These are phyloP conservation scores for Golubevia pallescens DNA, from an alignment of 1,284 basidiomycete genomes.

Conservation along the genomic window DNA sequence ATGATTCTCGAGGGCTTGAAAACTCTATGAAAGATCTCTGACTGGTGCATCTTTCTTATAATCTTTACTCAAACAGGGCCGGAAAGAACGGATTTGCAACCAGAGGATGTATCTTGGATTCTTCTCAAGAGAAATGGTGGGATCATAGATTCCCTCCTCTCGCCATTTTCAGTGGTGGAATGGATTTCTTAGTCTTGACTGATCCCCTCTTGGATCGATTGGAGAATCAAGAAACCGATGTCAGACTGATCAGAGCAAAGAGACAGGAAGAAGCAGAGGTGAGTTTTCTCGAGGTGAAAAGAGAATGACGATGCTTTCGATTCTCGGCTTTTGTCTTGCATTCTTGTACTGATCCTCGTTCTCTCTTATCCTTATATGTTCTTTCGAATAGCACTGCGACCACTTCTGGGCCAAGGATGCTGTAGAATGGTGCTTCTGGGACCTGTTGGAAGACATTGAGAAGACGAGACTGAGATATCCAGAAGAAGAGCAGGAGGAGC, in stretches of 20 bases:
- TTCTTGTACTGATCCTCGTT: no score
- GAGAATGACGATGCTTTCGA: no score
- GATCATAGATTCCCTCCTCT: slow-evolving; percentile 45
- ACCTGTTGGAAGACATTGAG: slow-evolving; percentile 35
- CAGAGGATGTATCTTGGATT: slow-evolving; percentile 46
- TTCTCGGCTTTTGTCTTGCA: no score
- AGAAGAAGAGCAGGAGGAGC: slow-evolving; percentile 13
- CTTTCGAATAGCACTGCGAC: slow-evolving; percentile 53
- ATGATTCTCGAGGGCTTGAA: slow-evolving; percentile 56
- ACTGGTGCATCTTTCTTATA: no score
- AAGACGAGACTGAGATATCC: slow-evolving; percentile 12
- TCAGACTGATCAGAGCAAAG: slow-evolving; percentile 40
- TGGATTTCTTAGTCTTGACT: slow-evolving; percentile 56
- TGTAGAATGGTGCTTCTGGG: slow-evolving; percentile 63
- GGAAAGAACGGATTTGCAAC: slow-evolving; percentile 53
- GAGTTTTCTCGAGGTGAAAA: no score
- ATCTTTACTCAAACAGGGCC: slow-evolving; percentile 20
- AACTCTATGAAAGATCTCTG: no score
- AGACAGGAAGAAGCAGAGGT: slow-evolving; percentile 54
- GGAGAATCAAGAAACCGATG: slow-evolving; percentile 35
- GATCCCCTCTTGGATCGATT: slow-evolving; percentile 51
- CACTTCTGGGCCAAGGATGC: slow-evolving; percentile 63
- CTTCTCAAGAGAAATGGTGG: slow-evolving; percentile 29
- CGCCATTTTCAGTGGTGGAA: slow-evolving; percentile 46
- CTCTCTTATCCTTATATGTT: no score